Percentiles rank a stretch among this genome's conserved stretches.
Evolutionary conservation across 1,284 basidiomycete genomes (phyloP).

Genomic region (Irpex rosettiformis): DNA sequence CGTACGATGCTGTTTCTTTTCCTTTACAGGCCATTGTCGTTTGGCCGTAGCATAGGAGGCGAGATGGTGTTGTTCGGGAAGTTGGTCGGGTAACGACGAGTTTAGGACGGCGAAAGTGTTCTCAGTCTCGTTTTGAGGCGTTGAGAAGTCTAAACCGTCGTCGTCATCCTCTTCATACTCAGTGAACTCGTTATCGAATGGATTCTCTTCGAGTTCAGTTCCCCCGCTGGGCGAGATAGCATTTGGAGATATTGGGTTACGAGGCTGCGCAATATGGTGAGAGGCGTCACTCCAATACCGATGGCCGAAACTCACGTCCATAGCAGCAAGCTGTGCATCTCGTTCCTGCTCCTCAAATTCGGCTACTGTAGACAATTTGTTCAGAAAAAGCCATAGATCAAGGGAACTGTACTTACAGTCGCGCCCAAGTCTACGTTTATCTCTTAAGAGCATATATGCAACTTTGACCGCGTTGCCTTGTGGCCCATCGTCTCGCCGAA

Average conservation of each 20-base stretch:
- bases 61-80: constrained; percentile 50
- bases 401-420: constrained; percentile 60
- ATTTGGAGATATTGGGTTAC: constrained; percentile 45
- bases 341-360: constrained; percentile 76
- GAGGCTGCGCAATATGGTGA: constrained; percentile 43
- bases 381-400: constrained; percentile 3
- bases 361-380: constrained; percentile 47
- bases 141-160: constrained; percentile 59
- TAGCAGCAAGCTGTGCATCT: constrained; percentile 74
- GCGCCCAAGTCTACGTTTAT: constrained; percentile 84
- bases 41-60: constrained; percentile 64
- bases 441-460: constrained; percentile 90
- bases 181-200: constrained; percentile 71
- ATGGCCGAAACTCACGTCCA: constrained; percentile 55
- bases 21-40: constrained; percentile 43
- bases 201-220: constrained; percentile 62
- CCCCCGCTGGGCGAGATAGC: constrained; percentile 38
- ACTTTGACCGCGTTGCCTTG: constrained; percentile 96
- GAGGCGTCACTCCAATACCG: not conserved
- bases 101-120: constrained; percentile 83
- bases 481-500: constrained; percentile 76
- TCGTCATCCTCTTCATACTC: constrained; percentile 61
- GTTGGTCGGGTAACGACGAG: constrained; percentile 69
- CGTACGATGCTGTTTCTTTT: constrained; percentile 69
- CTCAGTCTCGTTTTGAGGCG: constrained; percentile 42